These are phyloP conservation scores for Phytophthora multivora DNA, from an alignment of 352 stramenopile genomes.

Conservation along the genomic window DNA sequence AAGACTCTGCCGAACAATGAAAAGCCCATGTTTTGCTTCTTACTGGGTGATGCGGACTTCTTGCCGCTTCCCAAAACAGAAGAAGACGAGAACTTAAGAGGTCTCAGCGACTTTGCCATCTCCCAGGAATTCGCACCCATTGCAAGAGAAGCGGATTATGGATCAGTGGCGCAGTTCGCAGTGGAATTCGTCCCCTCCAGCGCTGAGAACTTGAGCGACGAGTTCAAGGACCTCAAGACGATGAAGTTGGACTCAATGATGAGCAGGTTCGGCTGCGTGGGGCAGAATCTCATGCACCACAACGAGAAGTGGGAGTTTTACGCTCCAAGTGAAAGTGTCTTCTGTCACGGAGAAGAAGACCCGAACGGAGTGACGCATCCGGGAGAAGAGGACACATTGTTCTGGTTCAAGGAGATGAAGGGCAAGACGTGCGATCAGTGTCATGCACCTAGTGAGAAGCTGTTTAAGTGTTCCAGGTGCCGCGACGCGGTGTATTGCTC, in stretches of 20 bases:
- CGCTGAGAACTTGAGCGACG: conserved; percentile 29
- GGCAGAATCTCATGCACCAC: conserved; percentile 83
- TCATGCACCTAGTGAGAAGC: conserved; percentile 51
- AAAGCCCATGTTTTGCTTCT: conserved; percentile 63
- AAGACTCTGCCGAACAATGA: conserved; percentile 27
- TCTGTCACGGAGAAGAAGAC: conserved; percentile 47
- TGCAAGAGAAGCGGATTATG: conserved; percentile 48
- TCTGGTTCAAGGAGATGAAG: conserved; percentile 65
- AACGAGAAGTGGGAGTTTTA: conserved; percentile 87
- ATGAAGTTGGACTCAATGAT: conserved; percentile 59
- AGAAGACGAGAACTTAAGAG: conserved; percentile 60
- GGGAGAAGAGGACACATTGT: conserved; percentile 62
- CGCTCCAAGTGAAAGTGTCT: conserved; percentile 41
- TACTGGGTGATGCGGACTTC: conserved; percentile 76
- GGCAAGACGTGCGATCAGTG: conserved; percentile 76
- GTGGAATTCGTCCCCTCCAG: conserved; percentile 69
- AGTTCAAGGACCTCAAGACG: conserved; percentile 42
- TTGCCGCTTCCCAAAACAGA: conserved; percentile 47
- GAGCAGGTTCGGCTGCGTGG: conserved; percentile 68
- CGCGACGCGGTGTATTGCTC: conserved; percentile 80
- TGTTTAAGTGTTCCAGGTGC: conserved; percentile 70
- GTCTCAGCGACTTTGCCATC: conserved; percentile 81
- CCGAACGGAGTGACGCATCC: conserved; percentile 47
- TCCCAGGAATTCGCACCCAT: conserved; percentile 68
- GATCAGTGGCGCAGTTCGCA: conserved; percentile 65